Evolutionary conservation across 352 stramenopile genomes (phyloP), one percentile per base, ranked within the genome.

Genomic region (Phytophthora pinifolia): DNA sequence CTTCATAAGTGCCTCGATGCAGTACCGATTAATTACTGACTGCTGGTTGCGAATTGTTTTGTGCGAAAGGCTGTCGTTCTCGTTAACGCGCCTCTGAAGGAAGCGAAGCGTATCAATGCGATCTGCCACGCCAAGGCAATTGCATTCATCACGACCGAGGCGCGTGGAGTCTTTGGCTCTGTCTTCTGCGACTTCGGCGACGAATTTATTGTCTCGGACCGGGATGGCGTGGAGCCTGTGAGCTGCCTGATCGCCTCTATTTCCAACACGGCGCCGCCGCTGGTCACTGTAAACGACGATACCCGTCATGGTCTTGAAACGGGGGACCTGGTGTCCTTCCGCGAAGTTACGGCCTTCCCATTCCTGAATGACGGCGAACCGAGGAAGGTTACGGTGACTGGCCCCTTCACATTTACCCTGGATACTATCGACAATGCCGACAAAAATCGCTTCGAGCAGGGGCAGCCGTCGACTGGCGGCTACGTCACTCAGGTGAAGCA

Each of bases 171-270:
- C 12, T 99, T 98, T 78, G 93, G 89, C 30, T 90, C 84, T 6
- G 79, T 98, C 15, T 99, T 99, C 79, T 99, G 96, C 70, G 97
- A 99, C 70, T 99, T 99, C 83, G 97, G 97, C 7, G 70, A 96
- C 18, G 75, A 88, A 13, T 99, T 99, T 74, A 65, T 98, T 0
- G 88, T 98, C 9, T 82, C 76, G 5, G 97, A 99, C 70, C 86
- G 86, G 27, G 89, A 98, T 67, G 96, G 96, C 34, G 93, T 98
- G 54, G 88, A 96, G 55, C 89, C 94, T 0, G 74, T 94, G 12
- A 97, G 75, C 14, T 97, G 83, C 56, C 92, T 99, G 72, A 85
- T 99, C 35, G 83, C 97, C 48, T 97, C 88, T 6, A 92, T 99
- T 43, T 90, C 96, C 6, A 86, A 91, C 52, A 77, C 66, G 6